Base-by-base conservation (phyloP, 129 eudicot species). In the Lonicera japonica region DNA sequence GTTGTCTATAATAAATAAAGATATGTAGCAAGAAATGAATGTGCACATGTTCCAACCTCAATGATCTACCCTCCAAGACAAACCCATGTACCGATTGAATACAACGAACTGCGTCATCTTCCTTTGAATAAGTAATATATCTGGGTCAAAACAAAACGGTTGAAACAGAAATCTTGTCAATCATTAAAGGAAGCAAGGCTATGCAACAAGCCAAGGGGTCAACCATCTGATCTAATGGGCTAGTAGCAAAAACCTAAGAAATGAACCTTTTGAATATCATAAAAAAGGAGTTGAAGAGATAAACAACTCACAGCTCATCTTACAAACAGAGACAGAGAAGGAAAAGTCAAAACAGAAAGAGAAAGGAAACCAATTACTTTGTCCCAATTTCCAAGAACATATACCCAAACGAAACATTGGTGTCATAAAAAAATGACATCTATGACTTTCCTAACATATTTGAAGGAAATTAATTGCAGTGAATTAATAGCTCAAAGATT, bases 81-180 rank as follows among this genome's bases (percentile, higher is more conserved):
- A 75, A 82, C 4, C 79, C 84, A 75, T 82, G 88, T 63, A 77
- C 77, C 34, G 79, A 56, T 72, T 82, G 84, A 55, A 82, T 82
- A 60, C 88, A 75, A 10, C 88, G 81, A 52, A 82, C 69, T 20
- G 88, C 88, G 72, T 78, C 88, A 18, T 78, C 88, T 65, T 78
- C 84, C 60, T 75, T 82, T 25, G 79, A 63, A 58, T 75, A 82
- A 16, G 88, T 82, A 56, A 79, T 79, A 72, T 82, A 82, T 69
- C 88, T 82, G 75, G 40, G 25, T 39, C 22, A 18, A 58, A 47
- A 68, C 25, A 53, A 46, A 18, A 54, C 22, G 54, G 29, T 36
- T n/a, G 24, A 17, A 59, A 63, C 25, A 48, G 34, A 25, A 22
- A 18, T 36, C 41, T 34, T 25, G 60, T 12, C 59, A 50, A 69